Evolutionary conservation across 176 grass and related monocot genomes (phyloP).

Genomic region (Bolboschoenus planiculmis): DNA sequence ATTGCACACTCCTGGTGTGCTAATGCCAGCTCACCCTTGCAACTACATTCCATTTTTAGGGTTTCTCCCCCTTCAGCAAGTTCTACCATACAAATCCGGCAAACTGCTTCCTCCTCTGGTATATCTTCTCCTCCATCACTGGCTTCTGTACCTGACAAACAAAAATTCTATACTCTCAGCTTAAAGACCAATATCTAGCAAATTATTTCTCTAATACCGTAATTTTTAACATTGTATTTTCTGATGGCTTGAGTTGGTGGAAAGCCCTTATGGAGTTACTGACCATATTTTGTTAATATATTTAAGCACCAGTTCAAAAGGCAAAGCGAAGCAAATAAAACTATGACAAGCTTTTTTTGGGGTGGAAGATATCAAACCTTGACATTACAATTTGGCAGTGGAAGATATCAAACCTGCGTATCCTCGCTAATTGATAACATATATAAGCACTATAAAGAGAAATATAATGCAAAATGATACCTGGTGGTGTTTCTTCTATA

Average conservation of each 20-base stretch:
- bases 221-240: neutral
- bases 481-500: conserved; percentile 59
- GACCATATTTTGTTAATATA: neutral
- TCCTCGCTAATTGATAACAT: neutral
- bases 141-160: conserved; percentile 12
- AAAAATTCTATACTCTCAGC: neutral
- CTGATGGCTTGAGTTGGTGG: neutral
- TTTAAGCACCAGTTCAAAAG: neutral
- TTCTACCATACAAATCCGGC: conserved; percentile 91
- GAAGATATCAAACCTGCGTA: neutral
- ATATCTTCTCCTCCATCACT: conserved; percentile 87
- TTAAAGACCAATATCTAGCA: neutral
- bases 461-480: conserved; percentile 29
- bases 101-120: conserved; percentile 96
- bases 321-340: neutral
- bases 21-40: conserved; percentile 97
- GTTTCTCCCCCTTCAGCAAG: conserved; percentile 95
- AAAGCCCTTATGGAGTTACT: neutral
- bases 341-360: neutral
- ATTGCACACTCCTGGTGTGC: conserved; percentile 96
- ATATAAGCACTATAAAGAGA: neutral
- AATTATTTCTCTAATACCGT: neutral
- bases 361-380: neutral
- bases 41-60: conserved; percentile 98
- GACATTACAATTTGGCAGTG: neutral